Evolutionary conservation across 805 yeast species (phyloP).

Genomic region (Saccharomyces mikatae): DNA sequence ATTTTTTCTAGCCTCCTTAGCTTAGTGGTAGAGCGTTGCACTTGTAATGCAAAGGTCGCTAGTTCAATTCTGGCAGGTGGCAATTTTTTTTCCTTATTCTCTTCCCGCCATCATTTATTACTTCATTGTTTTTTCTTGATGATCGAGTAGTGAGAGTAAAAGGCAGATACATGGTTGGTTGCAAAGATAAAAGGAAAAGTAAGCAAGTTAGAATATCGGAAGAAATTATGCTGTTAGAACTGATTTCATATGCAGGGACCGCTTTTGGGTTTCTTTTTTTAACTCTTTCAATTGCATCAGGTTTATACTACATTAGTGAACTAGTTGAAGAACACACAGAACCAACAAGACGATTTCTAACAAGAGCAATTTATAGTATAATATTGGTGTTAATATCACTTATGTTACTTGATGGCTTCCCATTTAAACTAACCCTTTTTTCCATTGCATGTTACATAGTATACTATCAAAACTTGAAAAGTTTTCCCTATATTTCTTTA

Average conservation of each 20-base stretch:
- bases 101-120: not conserved
- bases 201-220: not conserved
- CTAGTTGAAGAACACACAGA: conserved; percentile 89
- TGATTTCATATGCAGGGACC: conserved; percentile 54
- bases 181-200: not conserved
- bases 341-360: conserved; percentile 65
- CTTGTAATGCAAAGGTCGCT: conserved; percentile 98
- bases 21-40: conserved; percentile 99
- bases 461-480: conserved; percentile 67
- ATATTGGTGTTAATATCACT: conserved; percentile 48
- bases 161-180: not conserved
- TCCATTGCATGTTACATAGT: conserved; percentile 63
- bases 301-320: conserved; percentile 84
- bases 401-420: conserved; percentile 70
- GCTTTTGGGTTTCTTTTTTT: conserved; percentile 52
- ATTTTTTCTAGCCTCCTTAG: conserved; percentile 67
- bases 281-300: conserved; percentile 75
- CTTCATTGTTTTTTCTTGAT: not conserved
- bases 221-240: conserved; percentile 44
- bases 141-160: not conserved
- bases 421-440: conserved; percentile 56
- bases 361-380: conserved; percentile 54
- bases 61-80: conserved; percentile 87
- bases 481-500: conserved; percentile 77
- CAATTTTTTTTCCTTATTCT: conserved; percentile 29